Base-by-base conservation (phyloP, 2,329 filamentous ascomycete genomes). In the Didymella exigua region DNA sequence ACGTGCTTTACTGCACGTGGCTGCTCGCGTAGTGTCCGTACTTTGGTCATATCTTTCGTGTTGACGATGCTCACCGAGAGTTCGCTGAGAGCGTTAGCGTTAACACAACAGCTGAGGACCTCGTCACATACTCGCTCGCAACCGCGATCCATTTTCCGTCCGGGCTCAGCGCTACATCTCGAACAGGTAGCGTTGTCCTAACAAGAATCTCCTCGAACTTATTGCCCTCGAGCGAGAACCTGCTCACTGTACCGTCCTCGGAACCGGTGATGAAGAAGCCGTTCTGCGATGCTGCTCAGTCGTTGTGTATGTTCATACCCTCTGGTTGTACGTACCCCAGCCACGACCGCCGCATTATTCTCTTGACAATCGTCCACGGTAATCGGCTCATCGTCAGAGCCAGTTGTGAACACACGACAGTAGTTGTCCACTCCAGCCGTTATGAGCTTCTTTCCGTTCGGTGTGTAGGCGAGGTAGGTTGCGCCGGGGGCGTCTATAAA, bases 401-500 rank as follows among this genome's bases (percentile, higher is more conserved):
- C 91, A 13, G 93, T 95, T 63, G 89, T 90, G 79, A 96, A 99
- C 44, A 98, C 85, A 44, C 96, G 90, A 68, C 96, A 92, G 7
- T 91, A 91, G 70, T 96, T 96, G 78, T 98, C 96, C 55, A 91
- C 89, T 61, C 95, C 95, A 57, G 92, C 93, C 10, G 95, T 98
- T 62, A 98, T 86, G 54, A 99, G 83, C 67, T 89, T 90, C 64
- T 84, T 84, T 59, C 96, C 95, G 74, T 96, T 88, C 6, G 91
- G 90, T 0, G 93, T 97, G 77, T 98, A 98, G 60, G 89, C 85
- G 63, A 96, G 87, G 66, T 87, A 92, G 2, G 96, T 98, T 53
- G 87, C 86, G 60, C 96, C 96, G 49, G 90, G 88, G 2, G 91
- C 93, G 76, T 99, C 86, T 87, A 52, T 33, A 13, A 23, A 23